Evolutionary conservation across 2,329 filamentous ascomycete genomes (phyloP), one percentile per base, ranked within the genome.

Genomic region (Fusarium cicatricum): DNA sequence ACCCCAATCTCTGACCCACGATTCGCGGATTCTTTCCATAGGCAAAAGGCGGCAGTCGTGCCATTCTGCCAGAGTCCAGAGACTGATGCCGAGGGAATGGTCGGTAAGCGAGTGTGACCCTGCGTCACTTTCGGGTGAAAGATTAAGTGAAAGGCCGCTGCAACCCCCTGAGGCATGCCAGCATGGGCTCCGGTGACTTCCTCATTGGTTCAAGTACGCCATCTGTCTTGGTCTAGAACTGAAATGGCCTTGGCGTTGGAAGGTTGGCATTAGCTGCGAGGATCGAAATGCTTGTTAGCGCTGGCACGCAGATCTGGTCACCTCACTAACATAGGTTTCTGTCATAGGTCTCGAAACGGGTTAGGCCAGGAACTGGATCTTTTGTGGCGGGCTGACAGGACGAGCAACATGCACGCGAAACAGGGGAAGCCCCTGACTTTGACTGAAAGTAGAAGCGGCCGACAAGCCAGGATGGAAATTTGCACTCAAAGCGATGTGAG

Each of bases 101-200:
- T 15, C n/a, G 19, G 15, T 14, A 33, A 8, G 38, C 39, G 46
- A 49, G 15, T 43, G 46, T 34, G 2, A 19, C 5, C 5, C 7
- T 15, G 5, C 3, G 3, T 21, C 11, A 23, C 31, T 12, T 28
- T 41, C 42, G 36, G 17, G 7, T 4, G 21, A 17, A 14, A 15
- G 37, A 39, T 23, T 31, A 52, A 12, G 29, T 11, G 3, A 5
- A 14, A 16, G 38, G 39, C 43, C 39, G 41, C 43, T 57, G 49
- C 29, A n/a, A 26, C 42, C 44, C 37, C 32, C 28, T 38, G 29
- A 14, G 39, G 41, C 38, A n/a, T n/a, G n/a, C n/a, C n/a, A n/a
- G n/a, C n/a, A n/a, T n/a, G 43, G 44, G 32, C 9, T 49, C 60
- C 60, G 60, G 60, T 50, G 52, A 64, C 50, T 64, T 54, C 60